phyloP scores from a whole-genome alignment of 495 filamentous ascomycete genomes.

The Lindgomyces ingoldianus region DNA sequence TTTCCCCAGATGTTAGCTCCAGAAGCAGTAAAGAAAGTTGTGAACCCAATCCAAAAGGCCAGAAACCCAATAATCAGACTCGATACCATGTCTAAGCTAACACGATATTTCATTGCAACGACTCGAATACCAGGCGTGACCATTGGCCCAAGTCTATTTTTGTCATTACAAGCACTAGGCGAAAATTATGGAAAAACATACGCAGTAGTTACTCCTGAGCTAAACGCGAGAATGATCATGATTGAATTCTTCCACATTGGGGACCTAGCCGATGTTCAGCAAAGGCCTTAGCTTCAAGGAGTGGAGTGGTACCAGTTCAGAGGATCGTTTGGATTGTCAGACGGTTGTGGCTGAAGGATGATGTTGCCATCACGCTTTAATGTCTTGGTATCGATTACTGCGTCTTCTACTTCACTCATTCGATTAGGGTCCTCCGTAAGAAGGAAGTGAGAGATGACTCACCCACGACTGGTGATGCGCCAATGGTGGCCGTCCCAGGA shows the following conservation, averaged over 20 bases:
- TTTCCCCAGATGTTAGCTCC: constrained; percentile 47
- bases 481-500: constrained; percentile 31
- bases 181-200: background rate
- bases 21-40: constrained; percentile 45
- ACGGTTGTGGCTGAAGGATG: constrained; percentile 88
- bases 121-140: constrained; percentile 59
- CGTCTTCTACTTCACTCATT: constrained; percentile 1
- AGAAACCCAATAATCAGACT: constrained; percentile 44
- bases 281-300: background rate
- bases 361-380: constrained; percentile 69
- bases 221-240: constrained; percentile 34
- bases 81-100: constrained; percentile 40
- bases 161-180: background rate
- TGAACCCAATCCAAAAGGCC: constrained; percentile 41
- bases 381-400: background rate
- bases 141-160: constrained; percentile 59
- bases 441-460: background rate
- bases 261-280: constrained; percentile 13
- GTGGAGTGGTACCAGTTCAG: constrained; percentile 72
- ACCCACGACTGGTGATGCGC: constrained; percentile 17
- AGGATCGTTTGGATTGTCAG: constrained; percentile 86
- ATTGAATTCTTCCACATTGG: constrained; percentile 33
- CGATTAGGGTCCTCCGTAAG: background rate
- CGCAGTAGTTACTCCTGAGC: constrained; percentile 33
- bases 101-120: constrained; percentile 38